These are phyloP conservation scores for Lanmaoa rubissima DNA, from an alignment of 768 basidiomycete species.

Conservation along the genomic window DNA sequence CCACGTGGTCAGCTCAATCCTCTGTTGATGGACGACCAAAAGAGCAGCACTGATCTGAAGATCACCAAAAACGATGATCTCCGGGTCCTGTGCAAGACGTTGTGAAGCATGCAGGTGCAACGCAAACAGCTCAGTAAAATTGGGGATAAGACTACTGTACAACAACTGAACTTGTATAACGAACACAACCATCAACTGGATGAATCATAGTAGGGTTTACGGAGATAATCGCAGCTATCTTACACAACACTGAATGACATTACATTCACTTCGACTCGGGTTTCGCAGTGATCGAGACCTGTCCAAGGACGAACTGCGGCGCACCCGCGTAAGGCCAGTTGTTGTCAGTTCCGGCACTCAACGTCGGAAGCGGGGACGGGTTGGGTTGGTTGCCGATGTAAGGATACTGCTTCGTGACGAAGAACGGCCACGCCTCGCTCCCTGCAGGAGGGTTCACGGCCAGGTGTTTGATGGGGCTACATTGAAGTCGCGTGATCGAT, in stretches of 20 bases:
- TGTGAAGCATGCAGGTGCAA: not conserved
- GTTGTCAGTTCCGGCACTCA: too few species aligned
- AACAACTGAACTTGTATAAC: not conserved
- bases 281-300: not conserved
- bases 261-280: not conserved
- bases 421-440: not conserved
- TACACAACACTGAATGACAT: too few species aligned
- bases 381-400: not conserved
- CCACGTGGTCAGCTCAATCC: too few species aligned
- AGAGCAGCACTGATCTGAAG: too few species aligned
- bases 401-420: not conserved
- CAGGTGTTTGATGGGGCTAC: not conserved
- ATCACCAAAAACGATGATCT: too few species aligned
- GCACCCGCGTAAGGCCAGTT: not conserved
- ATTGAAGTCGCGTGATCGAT: too few species aligned
- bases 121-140: not conserved
- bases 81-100: too few species aligned
- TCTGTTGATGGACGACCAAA: too few species aligned
- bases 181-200: not conserved
- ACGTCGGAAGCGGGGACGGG: not conserved
- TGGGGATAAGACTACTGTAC: not conserved
- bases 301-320: not conserved
- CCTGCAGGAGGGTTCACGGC: not conserved
- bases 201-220: too few species aligned
- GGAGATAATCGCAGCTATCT: too few species aligned